Evolutionary conservation across 2,329 filamentous ascomycete genomes (phyloP), one percentile per base, ranked within the genome.

Genomic region (Claviceps maximensis): DNA sequence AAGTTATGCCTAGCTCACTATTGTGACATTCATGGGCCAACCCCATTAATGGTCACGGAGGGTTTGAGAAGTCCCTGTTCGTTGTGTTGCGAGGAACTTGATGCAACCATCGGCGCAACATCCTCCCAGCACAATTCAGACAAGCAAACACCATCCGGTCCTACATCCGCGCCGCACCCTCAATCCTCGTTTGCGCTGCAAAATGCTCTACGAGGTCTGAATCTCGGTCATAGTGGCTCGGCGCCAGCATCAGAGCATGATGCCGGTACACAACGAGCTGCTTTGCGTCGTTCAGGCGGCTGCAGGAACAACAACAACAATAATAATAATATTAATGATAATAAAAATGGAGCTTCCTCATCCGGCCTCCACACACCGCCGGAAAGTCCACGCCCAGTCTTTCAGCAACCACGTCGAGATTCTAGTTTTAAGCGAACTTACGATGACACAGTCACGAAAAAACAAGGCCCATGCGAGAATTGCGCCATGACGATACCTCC

Each of bases 1-100:
- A 76, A 85, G 82, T 70, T 85, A 63, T 84, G 80, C 65, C 74
- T 86, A 60, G 82, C 82, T 61, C 82, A 85, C 65, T 85, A 84
- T 64, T 86, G 82, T 73, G 82, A 86, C 65, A 74, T 79, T 57
- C 82, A 86, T 68, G 82, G 82, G 57, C 82, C 82, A 49, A 85
- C 82, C 47, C 82, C 82, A 49, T 67, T 86, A 54, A 83, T 86
- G 78, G 82, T 84, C 61, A 86, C 82, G 38, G 81, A 86, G 64
- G 81, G 80, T 49, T 68, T 83, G 15, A 78, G 80, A 2, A 77
- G 80, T 13, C 73, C 77, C 48, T 86, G 82, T 62, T 71, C 71
- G 54, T 71, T 74, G 59, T 86, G 82, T 63, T 78, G 74, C 61
- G 77, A 83, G 36, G 65, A 68, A 44, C 33, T 52, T 27, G 49